phyloP scores from a whole-genome alignment of 805 yeast species.

The Nakazawaea pomicola region DNA sequence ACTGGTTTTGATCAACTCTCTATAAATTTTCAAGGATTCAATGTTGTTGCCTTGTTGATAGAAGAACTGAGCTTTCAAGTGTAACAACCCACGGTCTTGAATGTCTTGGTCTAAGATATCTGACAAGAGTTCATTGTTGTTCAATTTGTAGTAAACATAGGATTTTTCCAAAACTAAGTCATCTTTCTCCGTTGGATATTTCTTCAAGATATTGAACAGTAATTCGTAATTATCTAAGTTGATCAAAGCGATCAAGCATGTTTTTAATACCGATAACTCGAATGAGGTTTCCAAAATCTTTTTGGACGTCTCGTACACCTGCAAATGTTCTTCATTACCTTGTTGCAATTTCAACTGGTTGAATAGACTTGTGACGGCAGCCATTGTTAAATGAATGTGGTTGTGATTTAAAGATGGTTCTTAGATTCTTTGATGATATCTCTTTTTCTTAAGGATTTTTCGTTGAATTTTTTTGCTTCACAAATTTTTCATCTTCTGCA shows the following conservation, averaged over 20 bases:
- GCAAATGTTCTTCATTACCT: slow-evolving; percentile 28
- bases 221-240: slow-evolving; percentile 50
- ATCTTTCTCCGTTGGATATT: slow-evolving; percentile 31
- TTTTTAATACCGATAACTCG: slow-evolving; percentile 26
- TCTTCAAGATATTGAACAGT: slow-evolving; percentile 38
- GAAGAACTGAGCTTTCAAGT: slow-evolving; percentile 47
- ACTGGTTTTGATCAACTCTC: slow-evolving; percentile 29
- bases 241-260: slow-evolving; percentile 53
- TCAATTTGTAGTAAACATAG: slow-evolving; percentile 53
- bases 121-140: slow-evolving; percentile 24
- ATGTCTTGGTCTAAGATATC: slow-evolving; percentile 15
- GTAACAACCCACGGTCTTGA: slow-evolving; percentile 35
- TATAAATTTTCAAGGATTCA: slow-evolving; percentile 43
- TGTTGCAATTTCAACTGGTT: slow-evolving; percentile 31
- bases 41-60: slow-evolving; percentile 42
- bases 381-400: slow-evolving; percentile 14
- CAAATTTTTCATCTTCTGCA: neutral
- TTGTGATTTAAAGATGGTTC: neutral
- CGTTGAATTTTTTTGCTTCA: slow-evolving; percentile 3
- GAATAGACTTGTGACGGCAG: slow-evolving; percentile 28
- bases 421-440: neutral
- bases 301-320: slow-evolving; percentile 27
- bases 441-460: slow-evolving; percentile 3
- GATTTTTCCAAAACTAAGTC: slow-evolving; percentile 45
- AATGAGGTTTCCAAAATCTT: slow-evolving; percentile 23